Percentiles rank a stretch among this genome's conserved stretches.
Conservation (phyloP, 2,329 filamentous ascomycete genomes). For the Paracorniculantispora psalliotae region DNA sequence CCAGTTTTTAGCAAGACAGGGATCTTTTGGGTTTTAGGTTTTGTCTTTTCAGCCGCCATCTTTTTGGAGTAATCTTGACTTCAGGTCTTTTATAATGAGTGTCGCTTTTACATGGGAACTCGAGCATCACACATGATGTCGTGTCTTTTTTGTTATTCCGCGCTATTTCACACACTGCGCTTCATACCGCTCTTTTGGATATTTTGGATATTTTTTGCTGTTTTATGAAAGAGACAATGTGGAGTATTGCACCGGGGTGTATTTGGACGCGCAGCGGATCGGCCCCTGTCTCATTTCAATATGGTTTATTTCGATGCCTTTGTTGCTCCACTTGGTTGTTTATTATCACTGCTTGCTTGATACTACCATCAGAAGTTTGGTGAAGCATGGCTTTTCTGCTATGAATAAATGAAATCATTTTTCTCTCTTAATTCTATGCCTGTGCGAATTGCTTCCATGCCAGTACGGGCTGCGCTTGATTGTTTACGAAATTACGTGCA, state of each 20-base stretch:
- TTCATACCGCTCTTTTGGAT: neutral
- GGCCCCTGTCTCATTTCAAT: neutral
- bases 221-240: neutral
- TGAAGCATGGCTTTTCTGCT: neutral
- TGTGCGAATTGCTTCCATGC: too few species aligned
- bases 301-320: constrained; percentile 1
- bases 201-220: neutral
- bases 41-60: neutral
- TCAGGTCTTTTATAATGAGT: neutral
- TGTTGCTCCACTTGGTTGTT: constrained; percentile 16
- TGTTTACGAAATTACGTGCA: too few species aligned
- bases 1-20: neutral
- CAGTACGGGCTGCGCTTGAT: neutral
- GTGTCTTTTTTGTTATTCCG: neutral
- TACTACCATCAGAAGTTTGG: neutral
- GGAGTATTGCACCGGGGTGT: neutral
- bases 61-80: too few species aligned
- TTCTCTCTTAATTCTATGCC: neutral
- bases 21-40: too few species aligned
- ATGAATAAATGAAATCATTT: neutral
- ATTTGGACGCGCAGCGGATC: neutral
- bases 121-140: neutral
- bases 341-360: neutral
- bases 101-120: neutral
- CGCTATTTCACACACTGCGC: neutral